A percentile compares a stretch with the other conserved stretches of the same genome.
Evolutionary conservation across 495 filamentous ascomycete genomes (phyloP).

Genomic region (Penicillium flavigenum): DNA sequence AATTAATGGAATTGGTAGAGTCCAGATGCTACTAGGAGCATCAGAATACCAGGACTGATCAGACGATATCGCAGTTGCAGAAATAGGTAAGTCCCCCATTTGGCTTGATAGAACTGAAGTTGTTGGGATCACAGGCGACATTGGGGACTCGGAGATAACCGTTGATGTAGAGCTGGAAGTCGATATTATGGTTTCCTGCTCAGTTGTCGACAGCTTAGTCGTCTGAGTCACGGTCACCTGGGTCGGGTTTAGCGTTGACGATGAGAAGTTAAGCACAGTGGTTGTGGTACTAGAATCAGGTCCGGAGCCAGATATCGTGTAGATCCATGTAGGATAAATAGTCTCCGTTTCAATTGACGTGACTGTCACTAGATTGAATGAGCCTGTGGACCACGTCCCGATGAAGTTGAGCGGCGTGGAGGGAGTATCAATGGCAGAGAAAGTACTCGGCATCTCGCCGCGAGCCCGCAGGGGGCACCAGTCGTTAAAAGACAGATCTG

Average conservation of each 20-base stretch:
- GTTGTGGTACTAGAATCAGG: background rate
- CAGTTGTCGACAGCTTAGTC: background rate
- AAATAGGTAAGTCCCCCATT: background rate
- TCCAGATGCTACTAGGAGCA: background rate
- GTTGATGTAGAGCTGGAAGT: background rate
- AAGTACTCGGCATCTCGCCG: slow-evolving; percentile 4
- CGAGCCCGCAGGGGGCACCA: slow-evolving; percentile 1
- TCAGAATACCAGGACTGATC: background rate
- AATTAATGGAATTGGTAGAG: background rate
- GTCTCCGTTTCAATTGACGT: slow-evolving; percentile 9
- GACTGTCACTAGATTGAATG: background rate
- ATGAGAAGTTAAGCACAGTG: background rate
- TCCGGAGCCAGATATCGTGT: background rate
- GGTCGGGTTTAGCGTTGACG: background rate
- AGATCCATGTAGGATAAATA: slow-evolving; percentile 7
- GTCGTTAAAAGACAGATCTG: slow-evolving; percentile 4
- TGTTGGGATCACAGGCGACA: background rate
- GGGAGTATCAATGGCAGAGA: background rate
- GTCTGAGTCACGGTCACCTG: background rate
- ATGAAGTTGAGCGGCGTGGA: background rate
- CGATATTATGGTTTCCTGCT: background rate
- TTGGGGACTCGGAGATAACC: background rate
- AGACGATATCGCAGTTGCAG: background rate
- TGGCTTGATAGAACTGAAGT: background rate
- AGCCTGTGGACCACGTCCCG: background rate